A percentile compares a stretch with the other conserved stretches of the same genome.
These are phyloP conservation scores for Ceratocystis variospora DNA, from an alignment of 2,329 filamentous ascomycete genomes.

Conservation along the genomic window DNA sequence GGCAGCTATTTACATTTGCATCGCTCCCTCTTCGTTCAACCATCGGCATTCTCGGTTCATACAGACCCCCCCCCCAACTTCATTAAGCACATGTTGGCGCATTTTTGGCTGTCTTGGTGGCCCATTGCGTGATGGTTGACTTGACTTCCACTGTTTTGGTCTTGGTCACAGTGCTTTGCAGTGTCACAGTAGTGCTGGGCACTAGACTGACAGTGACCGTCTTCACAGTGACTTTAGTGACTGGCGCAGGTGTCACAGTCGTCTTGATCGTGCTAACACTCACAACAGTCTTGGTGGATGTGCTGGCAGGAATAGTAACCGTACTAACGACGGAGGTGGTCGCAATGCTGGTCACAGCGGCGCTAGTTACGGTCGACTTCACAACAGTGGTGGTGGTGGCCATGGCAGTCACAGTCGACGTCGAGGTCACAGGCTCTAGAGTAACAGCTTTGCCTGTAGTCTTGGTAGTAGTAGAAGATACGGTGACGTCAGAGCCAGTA, in stretches of 20 bases:
- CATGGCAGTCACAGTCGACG: background rate
- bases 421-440: background rate
- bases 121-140: background rate
- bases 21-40: background rate
- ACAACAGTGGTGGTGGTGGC: background rate
- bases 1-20: background rate
- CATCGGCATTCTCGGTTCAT: no score
- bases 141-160: background rate
- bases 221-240: background rate
- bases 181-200: background rate
- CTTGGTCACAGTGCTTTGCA: constrained; percentile 9
- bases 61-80: background rate
- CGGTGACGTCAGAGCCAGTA: background rate
- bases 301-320: background rate
- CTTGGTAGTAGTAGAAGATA: constrained; percentile 8
- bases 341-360: constrained; percentile 4
- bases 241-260: background rate
- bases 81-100: constrained; percentile 7
- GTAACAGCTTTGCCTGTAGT: constrained; percentile 3
- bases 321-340: background rate
- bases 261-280: background rate
- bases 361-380: background rate
- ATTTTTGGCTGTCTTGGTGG: constrained; percentile 10
- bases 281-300: background rate
- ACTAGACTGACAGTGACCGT: background rate